Percentiles rank a stretch among this genome's conserved stretches.
These are phyloP conservation scores for Termitomyces sp. DNA, from an alignment of 768 basidiomycete species.

Conservation along the genomic window DNA sequence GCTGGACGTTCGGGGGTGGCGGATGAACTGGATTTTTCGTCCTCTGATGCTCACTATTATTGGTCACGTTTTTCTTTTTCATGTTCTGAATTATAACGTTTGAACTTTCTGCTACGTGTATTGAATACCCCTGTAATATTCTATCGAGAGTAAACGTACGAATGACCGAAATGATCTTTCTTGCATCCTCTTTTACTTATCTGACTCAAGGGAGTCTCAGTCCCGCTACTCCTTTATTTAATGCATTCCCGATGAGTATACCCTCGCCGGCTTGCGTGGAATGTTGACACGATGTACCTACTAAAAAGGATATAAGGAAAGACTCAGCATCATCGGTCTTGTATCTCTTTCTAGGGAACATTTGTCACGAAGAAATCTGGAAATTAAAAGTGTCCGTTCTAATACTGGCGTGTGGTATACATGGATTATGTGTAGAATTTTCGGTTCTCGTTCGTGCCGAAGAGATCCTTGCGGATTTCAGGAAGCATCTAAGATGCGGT, in stretches of 20 bases:
- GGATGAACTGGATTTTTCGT: neutral
- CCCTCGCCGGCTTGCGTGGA: neutral
- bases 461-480: slow-evolving; percentile 86
- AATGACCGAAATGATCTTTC: too few relatives aligned
- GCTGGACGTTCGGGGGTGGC: slow-evolving; percentile 2
- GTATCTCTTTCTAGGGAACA: neutral
- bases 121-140: neutral
- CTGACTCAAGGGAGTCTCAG: too few relatives aligned
- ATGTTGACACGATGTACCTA: too few relatives aligned
- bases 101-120: neutral
- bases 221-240: neutral
- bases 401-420: slow-evolving; percentile 4
- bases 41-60: neutral
- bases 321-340: neutral
- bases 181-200: neutral
- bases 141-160: neutral
- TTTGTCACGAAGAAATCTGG: neutral
- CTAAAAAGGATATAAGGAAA: neutral
- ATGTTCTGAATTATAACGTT: neutral
- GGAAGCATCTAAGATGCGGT: slow-evolving; percentile 78
- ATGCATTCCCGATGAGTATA: neutral
- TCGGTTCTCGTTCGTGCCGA: slow-evolving; percentile 87
- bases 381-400: slow-evolving; percentile 4
- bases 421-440: slow-evolving; percentile 77
- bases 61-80: neutral